A percentile compares a stretch with the other conserved stretches of the same genome.
These are phyloP conservation scores for Lyophyllum atratum DNA, from an alignment of 768 basidiomycete genomes.

Conservation along the genomic window DNA sequence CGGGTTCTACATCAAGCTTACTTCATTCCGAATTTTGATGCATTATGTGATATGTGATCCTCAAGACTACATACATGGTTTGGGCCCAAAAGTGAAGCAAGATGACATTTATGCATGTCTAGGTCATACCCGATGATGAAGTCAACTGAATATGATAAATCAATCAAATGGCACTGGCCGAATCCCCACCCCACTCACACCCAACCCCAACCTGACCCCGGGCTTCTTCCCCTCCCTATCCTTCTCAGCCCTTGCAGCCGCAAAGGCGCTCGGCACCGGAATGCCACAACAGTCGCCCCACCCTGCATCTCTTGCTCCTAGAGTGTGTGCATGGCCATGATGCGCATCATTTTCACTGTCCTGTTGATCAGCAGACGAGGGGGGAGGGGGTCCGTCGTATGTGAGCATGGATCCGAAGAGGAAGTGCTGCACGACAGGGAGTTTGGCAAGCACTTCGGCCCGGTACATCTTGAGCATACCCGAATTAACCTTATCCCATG, in stretches of 20 bases:
- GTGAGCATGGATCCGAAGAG: conserved; percentile 83
- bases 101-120: no score
- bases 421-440: conserved; percentile 96
- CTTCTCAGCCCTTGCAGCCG: conserved; percentile 61
- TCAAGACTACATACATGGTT: no score
- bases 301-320: conserved; percentile 54
- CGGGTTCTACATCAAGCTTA: no score
- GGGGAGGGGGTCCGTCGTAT: conserved; percentile 57
- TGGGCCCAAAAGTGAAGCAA: no score
- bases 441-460: conserved; percentile 92
- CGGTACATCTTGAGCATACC: conserved; percentile 99
- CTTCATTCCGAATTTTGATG: no score
- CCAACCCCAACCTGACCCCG: conserved; percentile 39
- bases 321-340: conserved; percentile 51
- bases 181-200: conserved; percentile 55
- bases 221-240: conserved; percentile 39
- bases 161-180: conserved; percentile 82
- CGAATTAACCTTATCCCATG: conserved; percentile 94
- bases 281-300: conserved; percentile 96
- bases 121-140: no score
- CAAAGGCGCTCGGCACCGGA: conserved; percentile 81
- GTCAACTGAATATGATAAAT: no score
- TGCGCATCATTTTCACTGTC: conserved; percentile 38
- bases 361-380: background rate
- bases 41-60: no score